Base-by-base conservation (phyloP, 2,329 filamentous ascomycete genomes). In the Xylariaceae sp. region DNA sequence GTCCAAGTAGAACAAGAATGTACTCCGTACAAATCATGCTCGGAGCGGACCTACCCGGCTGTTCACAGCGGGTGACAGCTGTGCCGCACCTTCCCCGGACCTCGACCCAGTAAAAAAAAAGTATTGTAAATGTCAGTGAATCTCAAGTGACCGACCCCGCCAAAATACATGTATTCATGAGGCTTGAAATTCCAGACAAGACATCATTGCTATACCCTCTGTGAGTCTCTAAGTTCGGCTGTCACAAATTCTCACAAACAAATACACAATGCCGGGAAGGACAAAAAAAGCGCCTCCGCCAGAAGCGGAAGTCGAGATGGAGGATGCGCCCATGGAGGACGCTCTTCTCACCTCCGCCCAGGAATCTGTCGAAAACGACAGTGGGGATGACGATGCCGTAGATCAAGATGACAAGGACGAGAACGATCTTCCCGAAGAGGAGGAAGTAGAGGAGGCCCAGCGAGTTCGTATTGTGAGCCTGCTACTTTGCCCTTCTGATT, bases 401-500 rank as follows among this genome's bases (percentile, higher is more conserved):
- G 53, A 63, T 21, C 63, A 64, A 39, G 60, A 62, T 33, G 56
- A 56, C 11, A 57, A 60, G 4, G 59, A 60, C 10, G 61, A 61
- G n/a, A 57, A 53, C 20, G 62, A 59, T 29, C 62, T 67, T 7
- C 67, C 64, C n/a, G 67, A 72, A 21, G 65, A 69, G 20, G 73
- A 75, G 40, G 72, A 76, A 44, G 71, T 76, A 40, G 64, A 76
- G 45, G 75, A 79, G 45, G 63, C 64, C 3, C 80, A 82, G 66
- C 71, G 80, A 55, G 80, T 86, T 37, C 73, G 76, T 53, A 79
- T 86, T 62, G 83, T 86, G 64, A 58, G 71, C 60, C 51, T 33
- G 29, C 6, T 12, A 5, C 38, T 37, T 32, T 22, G 16, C 37
- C 19, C n/a, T 37, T 16, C 21, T 12, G 33, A 46, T 39, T 27